phyloP scores from a whole-genome alignment of 164 flowering plant genomes.

The Umbilicus rupestris region DNA sequence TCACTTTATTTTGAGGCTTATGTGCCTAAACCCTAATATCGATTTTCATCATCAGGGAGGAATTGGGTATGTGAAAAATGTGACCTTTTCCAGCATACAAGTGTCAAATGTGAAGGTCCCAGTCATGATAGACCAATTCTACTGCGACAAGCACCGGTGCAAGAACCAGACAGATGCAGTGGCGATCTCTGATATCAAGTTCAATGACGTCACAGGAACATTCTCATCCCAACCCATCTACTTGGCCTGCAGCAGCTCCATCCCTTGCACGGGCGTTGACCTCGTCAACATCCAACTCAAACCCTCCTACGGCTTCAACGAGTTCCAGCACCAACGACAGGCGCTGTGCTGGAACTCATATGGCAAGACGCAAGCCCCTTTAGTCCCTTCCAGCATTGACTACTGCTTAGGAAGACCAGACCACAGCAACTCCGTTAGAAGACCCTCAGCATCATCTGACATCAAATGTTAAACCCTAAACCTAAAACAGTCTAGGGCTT shows the following conservation, averaged over 20 bases:
- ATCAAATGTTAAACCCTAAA: not conserved
- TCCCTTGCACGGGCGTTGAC: conserved; percentile 61
- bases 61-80: conserved; percentile 46
- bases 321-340: conserved; percentile 18
- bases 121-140: conserved; percentile 74
- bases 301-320: conserved; percentile 20
- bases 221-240: conserved; percentile 52
- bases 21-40: not conserved
- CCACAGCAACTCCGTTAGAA: conserved; percentile 21
- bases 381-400: conserved; percentile 59
- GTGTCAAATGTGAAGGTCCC: conserved; percentile 60
- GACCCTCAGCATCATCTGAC: conserved; percentile 23
- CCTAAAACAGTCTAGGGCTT: not conserved
- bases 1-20: not conserved
- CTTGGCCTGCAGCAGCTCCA: conserved; percentile 54
- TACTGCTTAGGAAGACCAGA: conserved; percentile 48
- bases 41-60: conserved; percentile 45
- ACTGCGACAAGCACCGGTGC: conserved; percentile 59
- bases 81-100: conserved; percentile 61
- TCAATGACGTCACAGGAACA: conserved; percentile 47
- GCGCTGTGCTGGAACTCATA: conserved; percentile 66
- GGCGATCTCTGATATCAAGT: conserved; percentile 50
- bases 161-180: conserved; percentile 73
- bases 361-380: conserved; percentile 54
- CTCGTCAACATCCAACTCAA: conserved; percentile 41